Evolutionary conservation across 805 yeast genomes (phyloP).

Genomic region (Zygoascus tannicola): DNA sequence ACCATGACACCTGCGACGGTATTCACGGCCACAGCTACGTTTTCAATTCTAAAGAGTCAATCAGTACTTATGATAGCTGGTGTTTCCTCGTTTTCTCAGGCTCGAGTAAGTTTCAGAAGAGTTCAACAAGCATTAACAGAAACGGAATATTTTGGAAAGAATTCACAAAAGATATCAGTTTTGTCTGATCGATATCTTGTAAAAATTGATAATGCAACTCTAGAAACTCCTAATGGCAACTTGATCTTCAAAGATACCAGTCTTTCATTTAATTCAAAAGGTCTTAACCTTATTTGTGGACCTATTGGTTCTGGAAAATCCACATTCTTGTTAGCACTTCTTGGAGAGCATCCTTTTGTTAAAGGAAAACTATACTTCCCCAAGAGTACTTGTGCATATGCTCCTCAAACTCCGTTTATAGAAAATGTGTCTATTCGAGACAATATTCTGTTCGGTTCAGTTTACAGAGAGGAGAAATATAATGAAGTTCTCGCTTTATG

Average conservation of each 20-base stretch:
- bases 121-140: not conserved
- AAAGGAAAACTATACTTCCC: slow-evolving; percentile 52
- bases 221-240: not conserved
- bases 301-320: slow-evolving; percentile 65
- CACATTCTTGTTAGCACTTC: slow-evolving; percentile 58
- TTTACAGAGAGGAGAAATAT: slow-evolving; percentile 70
- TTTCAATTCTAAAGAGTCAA: not conserved
- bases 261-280: not conserved
- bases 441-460: slow-evolving; percentile 80
- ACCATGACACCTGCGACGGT: not conserved
- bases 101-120: not conserved
- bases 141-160: too few relatives aligned
- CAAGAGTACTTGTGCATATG: slow-evolving; percentile 68
- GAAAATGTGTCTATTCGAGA: slow-evolving; percentile 82
- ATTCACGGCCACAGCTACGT: not conserved
- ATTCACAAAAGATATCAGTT: not conserved
- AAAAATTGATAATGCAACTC: not conserved
- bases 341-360: slow-evolving; percentile 61
- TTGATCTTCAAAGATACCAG: not conserved
- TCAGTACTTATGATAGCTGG: not conserved
- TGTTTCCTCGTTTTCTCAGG: not conserved
- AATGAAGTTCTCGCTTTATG: slow-evolving; percentile 74
- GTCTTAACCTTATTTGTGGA: not conserved
- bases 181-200: not conserved
- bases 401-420: slow-evolving; percentile 83